Percentiles rank a stretch among this genome's conserved stretches.
These are phyloP conservation scores for Aureobasidium uvarum DNA, from an alignment of 2,329 filamentous ascomycete species.

Conservation along the genomic window DNA sequence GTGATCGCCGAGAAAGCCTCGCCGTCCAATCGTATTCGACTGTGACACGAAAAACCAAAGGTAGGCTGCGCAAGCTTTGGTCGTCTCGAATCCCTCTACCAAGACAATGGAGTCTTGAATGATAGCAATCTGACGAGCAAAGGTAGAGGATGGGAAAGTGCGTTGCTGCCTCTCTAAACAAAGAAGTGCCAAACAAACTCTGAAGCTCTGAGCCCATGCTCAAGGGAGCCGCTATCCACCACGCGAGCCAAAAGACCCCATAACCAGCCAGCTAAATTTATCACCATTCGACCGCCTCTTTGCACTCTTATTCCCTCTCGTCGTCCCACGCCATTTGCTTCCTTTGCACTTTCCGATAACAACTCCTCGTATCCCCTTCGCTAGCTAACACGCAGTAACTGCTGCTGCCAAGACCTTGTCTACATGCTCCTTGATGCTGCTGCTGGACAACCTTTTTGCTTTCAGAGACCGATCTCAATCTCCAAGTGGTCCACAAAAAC, in stretches of 20 bases:
- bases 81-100: neutral
- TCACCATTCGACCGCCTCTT: neutral
- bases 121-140: neutral
- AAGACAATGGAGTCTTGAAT: neutral
- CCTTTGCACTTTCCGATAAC: neutral
- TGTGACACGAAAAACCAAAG: neutral
- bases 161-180: neutral
- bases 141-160: neutral
- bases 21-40: conserved; percentile 1
- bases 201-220: conserved; percentile 4
- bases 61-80: neutral
- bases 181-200: conserved; percentile 15
- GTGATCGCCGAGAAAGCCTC: conserved; percentile 7
- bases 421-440: no score
- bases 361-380: neutral
- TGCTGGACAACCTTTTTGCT: neutral
- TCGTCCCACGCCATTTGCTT: neutral
- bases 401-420: neutral
- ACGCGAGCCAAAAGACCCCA: conserved; percentile 6
- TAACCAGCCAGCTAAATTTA: neutral
- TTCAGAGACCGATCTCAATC: neutral
- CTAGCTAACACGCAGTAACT: neutral
- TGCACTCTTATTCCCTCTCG: no score
- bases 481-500: neutral
- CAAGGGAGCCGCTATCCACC: conserved; percentile 1